phyloP scores from a whole-genome alignment of 2,329 filamentous ascomycete genomes.

The Rhynchosporium graminicola region DNA sequence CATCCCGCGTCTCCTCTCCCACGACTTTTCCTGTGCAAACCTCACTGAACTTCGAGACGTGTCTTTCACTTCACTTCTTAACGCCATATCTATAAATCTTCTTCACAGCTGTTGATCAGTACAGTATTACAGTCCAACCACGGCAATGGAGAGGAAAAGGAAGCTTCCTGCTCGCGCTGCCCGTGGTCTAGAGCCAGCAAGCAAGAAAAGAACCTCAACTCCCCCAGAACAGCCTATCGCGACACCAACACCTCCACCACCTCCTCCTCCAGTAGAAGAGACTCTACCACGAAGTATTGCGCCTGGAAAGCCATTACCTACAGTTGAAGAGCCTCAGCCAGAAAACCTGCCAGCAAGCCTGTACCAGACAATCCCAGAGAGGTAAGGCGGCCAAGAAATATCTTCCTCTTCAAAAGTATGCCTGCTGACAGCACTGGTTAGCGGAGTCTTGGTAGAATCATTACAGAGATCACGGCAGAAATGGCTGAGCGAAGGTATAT shows the following conservation, averaged over 20 bases:
- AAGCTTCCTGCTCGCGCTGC: slow-evolving; percentile 65
- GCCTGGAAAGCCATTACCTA: slow-evolving; percentile 69
- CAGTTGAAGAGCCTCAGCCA: slow-evolving; percentile 66
- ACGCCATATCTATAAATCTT: slow-evolving; percentile 32
- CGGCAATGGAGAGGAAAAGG: slow-evolving; percentile 63
- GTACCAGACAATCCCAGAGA: slow-evolving; percentile 74
- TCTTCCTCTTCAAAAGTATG: neutral
- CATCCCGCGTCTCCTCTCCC: slow-evolving; percentile 24
- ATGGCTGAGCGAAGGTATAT: slow-evolving; percentile 72
- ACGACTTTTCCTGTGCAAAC: neutral
- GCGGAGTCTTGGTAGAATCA: slow-evolving; percentile 74
- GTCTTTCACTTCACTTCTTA: slow-evolving; percentile 23
- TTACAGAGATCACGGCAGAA: slow-evolving; percentile 70
- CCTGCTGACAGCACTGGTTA: slow-evolving; percentile 39
- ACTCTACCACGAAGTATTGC: slow-evolving; percentile 63
- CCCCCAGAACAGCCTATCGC: slow-evolving; percentile 53
- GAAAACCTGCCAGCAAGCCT: slow-evolving; percentile 63
- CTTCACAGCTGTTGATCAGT: slow-evolving; percentile 16
- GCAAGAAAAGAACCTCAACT: slow-evolving; percentile 60
- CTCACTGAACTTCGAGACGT: too few species aligned
- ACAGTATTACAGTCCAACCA: slow-evolving; percentile 3
- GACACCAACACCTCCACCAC: slow-evolving; percentile 45
- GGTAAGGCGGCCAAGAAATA: slow-evolving; percentile 46
- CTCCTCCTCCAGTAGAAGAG: slow-evolving; percentile 40
- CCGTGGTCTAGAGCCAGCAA: slow-evolving; percentile 55